Evolutionary conservation across 192 early-diverging fungal species (phyloP), one percentile per base, ranked within the genome.

Genomic region (Kickxella alabastrina): DNA sequence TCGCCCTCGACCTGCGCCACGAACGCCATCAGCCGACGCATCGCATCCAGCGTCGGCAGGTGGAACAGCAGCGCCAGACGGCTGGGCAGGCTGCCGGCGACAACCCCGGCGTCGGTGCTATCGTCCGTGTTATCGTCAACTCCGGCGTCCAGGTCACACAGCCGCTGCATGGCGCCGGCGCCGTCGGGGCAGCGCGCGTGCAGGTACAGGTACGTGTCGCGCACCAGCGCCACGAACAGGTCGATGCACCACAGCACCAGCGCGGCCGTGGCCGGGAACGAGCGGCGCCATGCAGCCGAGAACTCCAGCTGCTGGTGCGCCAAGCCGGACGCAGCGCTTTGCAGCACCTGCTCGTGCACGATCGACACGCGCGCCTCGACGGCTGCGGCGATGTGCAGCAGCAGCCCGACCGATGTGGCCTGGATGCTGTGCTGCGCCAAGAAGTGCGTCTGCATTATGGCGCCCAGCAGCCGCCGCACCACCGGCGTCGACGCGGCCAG

Each of bases 241-340:
- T 75, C 72, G 27, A 75, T 49, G 53, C 65, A 68, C 72, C 72
- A 75, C 49, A 75, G 55, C 6, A 66, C 72, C 45, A 75, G 72
- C 35, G 72, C 72, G 3, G 54, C 61, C 9, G 61, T 45, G 23
- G 72, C 44, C 34, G 59, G 65, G 29, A 75, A 75, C 2, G 60
- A 32, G 14, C 44, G 43, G 13, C 50, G 57, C 72, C 72, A 75
- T 22, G 44, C 36, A 26, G 41, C 65, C 0, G 72, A 75, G 24
- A 75, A 68, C 4, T 40, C 52, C 12, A 48, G 32, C 27, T 66
- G 58, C 32, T 59, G 55, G 34, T 27, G 22, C 28, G 34, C 48
- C 39, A 51, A 22, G 43, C 29, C 51, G 21, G 43, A 22, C 6
- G 53, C 22, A 9, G 54, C 50, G 2, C 21, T 48, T 19, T 68